Percentiles rank a stretch among this genome's conserved stretches.
Evolutionary conservation across 805 yeast genomes (phyloP).

Genomic region (Barnettozyma wickerhamii): DNA sequence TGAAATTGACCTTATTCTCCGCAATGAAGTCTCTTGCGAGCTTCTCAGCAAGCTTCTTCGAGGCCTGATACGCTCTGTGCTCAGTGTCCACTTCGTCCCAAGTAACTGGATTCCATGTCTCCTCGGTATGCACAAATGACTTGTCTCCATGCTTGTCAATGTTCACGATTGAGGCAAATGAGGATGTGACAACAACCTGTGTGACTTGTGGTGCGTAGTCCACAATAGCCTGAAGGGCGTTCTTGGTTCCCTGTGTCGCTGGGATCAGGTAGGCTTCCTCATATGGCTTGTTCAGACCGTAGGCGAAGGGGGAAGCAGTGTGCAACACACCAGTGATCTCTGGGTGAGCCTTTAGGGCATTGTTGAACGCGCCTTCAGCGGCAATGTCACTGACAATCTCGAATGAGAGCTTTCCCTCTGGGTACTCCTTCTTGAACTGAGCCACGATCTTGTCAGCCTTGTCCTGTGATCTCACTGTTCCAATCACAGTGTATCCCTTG

Average conservation of each 20-base stretch:
- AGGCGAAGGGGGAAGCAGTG: conserved; percentile 56
- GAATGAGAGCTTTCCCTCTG: conserved; percentile 33
- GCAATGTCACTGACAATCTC: conserved; percentile 46
- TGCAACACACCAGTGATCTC: conserved; percentile 54
- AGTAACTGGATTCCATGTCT: conserved; percentile 50
- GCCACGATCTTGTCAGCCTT: conserved; percentile 31
- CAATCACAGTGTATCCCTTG: conserved; percentile 39
- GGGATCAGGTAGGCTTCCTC: conserved; percentile 52
- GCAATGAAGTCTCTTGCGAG: conserved; percentile 52
- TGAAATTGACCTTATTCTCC: conserved; percentile 34
- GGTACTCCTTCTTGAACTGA: conserved; percentile 28
- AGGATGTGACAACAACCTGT: conserved; percentile 49
- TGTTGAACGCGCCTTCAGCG: conserved; percentile 39
- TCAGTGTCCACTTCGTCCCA: conserved; percentile 28
- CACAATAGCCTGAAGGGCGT: conserved; percentile 45
- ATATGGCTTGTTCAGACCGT: conserved; percentile 35
- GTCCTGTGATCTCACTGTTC: conserved; percentile 39
- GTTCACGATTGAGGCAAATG: conserved; percentile 42
- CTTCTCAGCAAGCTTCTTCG: conserved; percentile 58
- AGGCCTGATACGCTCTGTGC: conserved; percentile 46
- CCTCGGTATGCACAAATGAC: conserved; percentile 37
- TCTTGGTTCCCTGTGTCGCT: conserved; percentile 50
- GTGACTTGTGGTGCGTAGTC: conserved; percentile 37
- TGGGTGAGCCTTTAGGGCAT: conserved; percentile 40
- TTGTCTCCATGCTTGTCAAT: conserved; percentile 32